Evolutionary conservation across 345 rosid species (phyloP).

Genomic region (Durio zibethinus): DNA sequence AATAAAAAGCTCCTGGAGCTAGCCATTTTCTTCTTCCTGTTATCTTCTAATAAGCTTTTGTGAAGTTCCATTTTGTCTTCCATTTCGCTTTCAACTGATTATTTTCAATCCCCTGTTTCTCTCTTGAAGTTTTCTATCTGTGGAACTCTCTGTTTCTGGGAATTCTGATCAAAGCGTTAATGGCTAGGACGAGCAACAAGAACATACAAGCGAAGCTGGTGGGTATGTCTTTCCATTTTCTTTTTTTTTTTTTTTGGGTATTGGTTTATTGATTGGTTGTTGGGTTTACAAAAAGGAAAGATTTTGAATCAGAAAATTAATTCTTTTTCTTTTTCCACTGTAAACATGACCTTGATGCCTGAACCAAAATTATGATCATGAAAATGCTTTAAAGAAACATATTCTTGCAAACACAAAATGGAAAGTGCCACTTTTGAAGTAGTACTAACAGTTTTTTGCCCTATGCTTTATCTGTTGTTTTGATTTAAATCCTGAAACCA

Average conservation of each 20-base stretch:
- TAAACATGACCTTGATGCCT: neutral
- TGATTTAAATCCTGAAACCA: neutral
- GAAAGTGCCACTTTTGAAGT: neutral
- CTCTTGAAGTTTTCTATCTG: neutral
- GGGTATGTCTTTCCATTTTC: conserved; percentile 51
- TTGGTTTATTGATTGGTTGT: neutral
- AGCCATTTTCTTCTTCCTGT: neutral
- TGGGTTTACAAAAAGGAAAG: neutral
- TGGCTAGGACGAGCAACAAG: conserved; percentile 58
- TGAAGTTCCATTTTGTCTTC: neutral
- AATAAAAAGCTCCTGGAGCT: neutral
- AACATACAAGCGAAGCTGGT: conserved; percentile 91
- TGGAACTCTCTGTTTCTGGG: neutral
- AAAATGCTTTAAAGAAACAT: neutral
- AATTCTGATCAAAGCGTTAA: conserved; percentile 14
- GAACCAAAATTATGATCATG: neutral
- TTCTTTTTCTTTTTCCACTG: neutral
- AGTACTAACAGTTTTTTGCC: neutral
- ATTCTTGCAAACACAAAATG: neutral
- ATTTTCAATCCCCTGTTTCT: neutral
- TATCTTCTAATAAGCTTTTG: neutral
- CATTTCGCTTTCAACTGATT: conserved; percentile 12
- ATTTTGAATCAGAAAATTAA: neutral
- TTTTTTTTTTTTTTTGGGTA: neutral
- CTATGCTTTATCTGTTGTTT: neutral